Conservation (phyloP, 352 stramenopile genomes). For the Elongisporangium anandrum region DNA sequence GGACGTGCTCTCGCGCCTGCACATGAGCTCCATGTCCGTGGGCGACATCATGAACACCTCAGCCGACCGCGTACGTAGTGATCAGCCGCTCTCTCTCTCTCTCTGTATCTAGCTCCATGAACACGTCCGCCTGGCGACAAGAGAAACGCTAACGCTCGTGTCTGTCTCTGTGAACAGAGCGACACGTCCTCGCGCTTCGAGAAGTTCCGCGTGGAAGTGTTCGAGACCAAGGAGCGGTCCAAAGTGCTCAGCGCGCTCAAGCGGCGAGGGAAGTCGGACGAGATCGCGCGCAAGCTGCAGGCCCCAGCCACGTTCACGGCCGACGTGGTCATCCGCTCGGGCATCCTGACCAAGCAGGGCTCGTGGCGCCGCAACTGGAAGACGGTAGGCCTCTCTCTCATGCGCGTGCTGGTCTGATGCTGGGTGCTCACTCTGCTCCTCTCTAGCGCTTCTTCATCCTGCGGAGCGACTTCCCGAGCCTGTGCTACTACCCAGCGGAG, state of each 20-base stretch:
- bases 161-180: not conserved
- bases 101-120: not conserved
- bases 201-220: slow-evolving; percentile 72
- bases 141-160: slow-evolving; percentile 1
- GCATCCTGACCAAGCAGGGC: slow-evolving; percentile 70
- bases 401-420: not conserved
- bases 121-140: not conserved
- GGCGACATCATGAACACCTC: slow-evolving; percentile 13
- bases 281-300: slow-evolving; percentile 13
- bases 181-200: slow-evolving; percentile 28
- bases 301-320: slow-evolving; percentile 58
- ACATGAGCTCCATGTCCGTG: slow-evolving; percentile 22
- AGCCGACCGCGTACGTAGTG: not conserved
- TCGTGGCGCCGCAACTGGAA: slow-evolving; percentile 88
- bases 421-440: not conserved
- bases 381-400: slow-evolving; percentile 22
- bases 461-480: slow-evolving; percentile 60
- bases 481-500: slow-evolving; percentile 83
- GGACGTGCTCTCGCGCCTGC: slow-evolving; percentile 18
- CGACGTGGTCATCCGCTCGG: slow-evolving; percentile 58
- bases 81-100: not conserved
- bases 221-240: slow-evolving; percentile 74
- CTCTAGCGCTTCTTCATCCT: slow-evolving; percentile 72
- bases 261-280: slow-evolving; percentile 42
- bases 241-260: slow-evolving; percentile 74